Base-by-base conservation (phyloP, 305 asterid genomes). In the Fraxinus floribunda region DNA sequence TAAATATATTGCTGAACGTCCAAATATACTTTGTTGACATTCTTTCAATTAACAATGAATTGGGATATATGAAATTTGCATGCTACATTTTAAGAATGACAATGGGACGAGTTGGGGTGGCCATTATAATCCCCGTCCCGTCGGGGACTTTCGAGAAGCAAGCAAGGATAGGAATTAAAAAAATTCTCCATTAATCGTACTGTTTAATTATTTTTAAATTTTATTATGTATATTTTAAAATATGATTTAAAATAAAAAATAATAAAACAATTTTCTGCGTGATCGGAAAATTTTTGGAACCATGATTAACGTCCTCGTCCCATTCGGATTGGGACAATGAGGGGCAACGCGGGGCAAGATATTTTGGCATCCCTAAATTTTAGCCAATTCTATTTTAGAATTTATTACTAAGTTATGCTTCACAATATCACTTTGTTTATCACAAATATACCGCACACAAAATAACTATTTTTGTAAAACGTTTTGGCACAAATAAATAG, bases 21-120 rank as follows among this genome's bases (percentile, higher is more conserved):
- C 82, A 38, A 41, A 20, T 64, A 49, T 81, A 80, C 86, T 55
- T 76, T 74, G 64, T 60, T 52, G 81, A 75, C 80, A 18, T 71
- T 29, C 36, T 66, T 66, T 83, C 57, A 57, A 49, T 62, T 36
- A 73, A 44, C 84, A 34, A 80, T 5, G 6, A 11, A 26, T 49
- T 38, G 30, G 24, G 11, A 16, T 5, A 22, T 8, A 35, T 36
- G 78, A 75, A 74, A 24, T 16, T 36, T 62, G 34, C 81, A 35
- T 41, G 78, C 52, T 24, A 64, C 11, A 64, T 22, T 64, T 20
- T 64, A 22, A 24, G 60, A n/a, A 49, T 15, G 20, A 15, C 7
- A 49, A 49, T 15, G 60, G 20, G 20, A n/a, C 0, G 7, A 5
- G 7, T 49, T 1, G 20, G 60, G 52, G 4, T 15, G 10, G 16